Base-by-base conservation (phyloP, 345 rosid genomes). In the Euphorbia tirucalli region DNA sequence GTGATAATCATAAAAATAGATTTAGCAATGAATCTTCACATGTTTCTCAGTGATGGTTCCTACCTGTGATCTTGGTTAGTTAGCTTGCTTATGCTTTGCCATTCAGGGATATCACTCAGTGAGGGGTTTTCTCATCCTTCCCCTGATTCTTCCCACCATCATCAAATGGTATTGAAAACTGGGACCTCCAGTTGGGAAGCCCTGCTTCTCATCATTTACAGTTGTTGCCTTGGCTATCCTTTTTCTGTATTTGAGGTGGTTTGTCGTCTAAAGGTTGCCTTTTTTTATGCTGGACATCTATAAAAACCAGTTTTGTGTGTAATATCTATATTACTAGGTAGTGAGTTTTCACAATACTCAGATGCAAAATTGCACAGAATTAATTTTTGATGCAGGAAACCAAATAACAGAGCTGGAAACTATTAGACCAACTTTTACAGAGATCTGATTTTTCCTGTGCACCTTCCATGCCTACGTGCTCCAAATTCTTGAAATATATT, bases 101-200 rank as follows among this genome's bases (percentile, higher is more conserved):
- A 50, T 43, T 61, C 3, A 8, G 62, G 73, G 1, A 19, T 16
- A 30, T 13, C 35, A 58, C 30, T 2, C 14, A 14, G 19, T 60
- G 64, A 14, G 22, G 19, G n/a, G 22, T 31, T 15, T 21, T 48
- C 54, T n/a, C 41, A 25, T 57, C 61, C 30, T 7, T 24, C 10
- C 54, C 19, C 4, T 2, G 3, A 48, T 48, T 48, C 54, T 57
- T 11, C 64, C 63, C 22, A 6, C 21, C n/a, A n/a, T 31, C 64
- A 16, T 60, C 11, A 19, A 31, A 30, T 30, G 19, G 64, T 10
- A 60, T 18, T 30, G 3, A 31, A 60, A 60, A 39, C 64, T 5
- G 64, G 64, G 64, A 31, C 41, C 21, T 60, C 11, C 61, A 31
- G 10, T 31, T 28, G 21, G 64, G 64, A 60, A 60, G 41, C 37